Evolutionary conservation across 2,329 filamentous ascomycete species (phyloP).

Genomic region (Aspergillus vadensis): DNA sequence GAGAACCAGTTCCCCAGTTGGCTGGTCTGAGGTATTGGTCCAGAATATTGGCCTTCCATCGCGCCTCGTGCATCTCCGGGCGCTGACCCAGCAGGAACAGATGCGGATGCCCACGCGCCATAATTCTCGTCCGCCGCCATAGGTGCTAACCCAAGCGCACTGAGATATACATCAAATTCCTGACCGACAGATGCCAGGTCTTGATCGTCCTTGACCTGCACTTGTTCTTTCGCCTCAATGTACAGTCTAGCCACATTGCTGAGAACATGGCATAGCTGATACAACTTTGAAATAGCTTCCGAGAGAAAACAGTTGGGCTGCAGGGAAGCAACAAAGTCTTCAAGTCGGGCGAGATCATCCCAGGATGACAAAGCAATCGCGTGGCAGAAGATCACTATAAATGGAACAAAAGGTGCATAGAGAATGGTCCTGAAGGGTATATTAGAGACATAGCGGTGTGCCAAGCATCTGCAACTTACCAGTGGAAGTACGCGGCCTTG

Average conservation of each 20-base stretch:
- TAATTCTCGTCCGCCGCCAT: slow-evolving; percentile 19
- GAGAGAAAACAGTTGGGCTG: slow-evolving; percentile 55
- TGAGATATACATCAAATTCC: slow-evolving; percentile 67
- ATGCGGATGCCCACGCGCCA: slow-evolving; percentile 10
- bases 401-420: slow-evolving; percentile 52
- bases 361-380: slow-evolving; percentile 55
- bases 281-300: slow-evolving; percentile 61
- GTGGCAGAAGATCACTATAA: slow-evolving; percentile 53
- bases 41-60: slow-evolving; percentile 17
- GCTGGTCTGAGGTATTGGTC: slow-evolving; percentile 34
- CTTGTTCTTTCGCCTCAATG: slow-evolving; percentile 63
- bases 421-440: slow-evolving; percentile 36
- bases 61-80: slow-evolving; percentile 17
- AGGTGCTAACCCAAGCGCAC: slow-evolving; percentile 62
- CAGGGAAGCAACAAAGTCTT: slow-evolving; percentile 60
- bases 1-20: slow-evolving; percentile 66
- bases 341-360: slow-evolving; percentile 57
- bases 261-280: slow-evolving; percentile 64
- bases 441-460: not conserved
- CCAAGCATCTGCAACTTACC: slow-evolving; percentile 25
- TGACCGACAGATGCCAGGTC: slow-evolving; percentile 55
- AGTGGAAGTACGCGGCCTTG: slow-evolving; percentile 41
- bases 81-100: slow-evolving; percentile 7
- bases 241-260: slow-evolving; percentile 64
- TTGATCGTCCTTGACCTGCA: slow-evolving; percentile 50